Conservation (phyloP, 2,329 filamentous ascomycete genomes). For the Scedosporium apiospermum region DNA sequence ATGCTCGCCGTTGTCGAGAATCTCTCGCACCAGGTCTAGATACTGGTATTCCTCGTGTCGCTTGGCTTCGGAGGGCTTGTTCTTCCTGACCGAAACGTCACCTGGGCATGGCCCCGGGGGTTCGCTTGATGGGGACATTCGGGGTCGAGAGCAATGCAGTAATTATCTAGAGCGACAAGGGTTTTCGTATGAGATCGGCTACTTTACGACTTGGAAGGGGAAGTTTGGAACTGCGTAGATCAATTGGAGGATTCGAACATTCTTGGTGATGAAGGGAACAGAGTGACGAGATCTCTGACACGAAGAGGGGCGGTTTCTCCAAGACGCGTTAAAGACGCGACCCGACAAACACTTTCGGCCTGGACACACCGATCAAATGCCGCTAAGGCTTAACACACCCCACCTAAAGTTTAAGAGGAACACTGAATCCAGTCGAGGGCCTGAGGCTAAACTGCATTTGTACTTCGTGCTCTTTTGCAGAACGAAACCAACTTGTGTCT, state of each 20-base stretch:
- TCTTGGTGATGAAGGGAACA: background rate
- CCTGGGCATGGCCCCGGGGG: background rate
- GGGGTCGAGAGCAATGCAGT: background rate
- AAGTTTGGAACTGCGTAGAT: background rate
- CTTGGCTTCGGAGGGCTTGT: background rate
- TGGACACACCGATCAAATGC: too few relatives aligned
- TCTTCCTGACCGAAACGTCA: background rate
- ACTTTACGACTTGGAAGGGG: background rate
- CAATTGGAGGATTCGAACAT: background rate
- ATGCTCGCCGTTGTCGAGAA: conserved; percentile 74
- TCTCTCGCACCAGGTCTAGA: conserved; percentile 76
- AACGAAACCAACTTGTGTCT: too few relatives aligned
- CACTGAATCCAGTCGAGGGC: background rate
- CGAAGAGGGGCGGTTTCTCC: background rate
- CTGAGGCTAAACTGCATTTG: background rate
- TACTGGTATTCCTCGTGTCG: conserved; percentile 89
- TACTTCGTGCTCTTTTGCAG: too few relatives aligned
- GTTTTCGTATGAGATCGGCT: background rate
- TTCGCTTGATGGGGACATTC: conserved; percentile 3
- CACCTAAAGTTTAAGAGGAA: background rate
- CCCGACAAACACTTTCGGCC: background rate
- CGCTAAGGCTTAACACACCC: background rate
- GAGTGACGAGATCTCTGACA: background rate
- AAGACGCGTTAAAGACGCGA: background rate
- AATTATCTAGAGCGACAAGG: background rate